phyloP scores from a whole-genome alignment of 2,329 filamentous ascomycete genomes.

The Pseudopithomyces chartarum region DNA sequence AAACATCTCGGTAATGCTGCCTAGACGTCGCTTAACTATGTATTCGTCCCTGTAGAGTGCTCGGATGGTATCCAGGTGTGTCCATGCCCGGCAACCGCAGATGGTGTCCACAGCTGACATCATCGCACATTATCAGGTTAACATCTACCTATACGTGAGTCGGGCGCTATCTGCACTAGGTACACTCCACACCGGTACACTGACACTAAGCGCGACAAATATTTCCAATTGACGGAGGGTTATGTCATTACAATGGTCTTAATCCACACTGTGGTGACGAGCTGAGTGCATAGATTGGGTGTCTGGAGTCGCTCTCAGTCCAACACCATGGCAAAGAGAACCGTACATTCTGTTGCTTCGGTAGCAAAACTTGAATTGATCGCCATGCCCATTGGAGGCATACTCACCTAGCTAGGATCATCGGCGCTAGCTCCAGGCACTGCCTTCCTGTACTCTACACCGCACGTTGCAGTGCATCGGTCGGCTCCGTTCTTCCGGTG shows the following conservation, averaged over 20 bases:
- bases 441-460: not conserved
- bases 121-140: slow-evolving; percentile 1
- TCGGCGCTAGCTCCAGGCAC: not conserved
- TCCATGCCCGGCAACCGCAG: not conserved
- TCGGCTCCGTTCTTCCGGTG: not conserved
- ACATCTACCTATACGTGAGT: not conserved
- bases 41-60: too few species aligned
- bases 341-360: too few species aligned
- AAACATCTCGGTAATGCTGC: not conserved
- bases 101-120: slow-evolving; percentile 5
- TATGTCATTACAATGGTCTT: too few species aligned
- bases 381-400: not conserved
- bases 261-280: too few species aligned
- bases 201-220: not conserved
- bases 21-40: not conserved
- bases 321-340: too few species aligned
- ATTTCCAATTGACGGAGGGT: too few species aligned
- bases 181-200: not conserved
- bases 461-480: not conserved
- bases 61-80: not conserved
- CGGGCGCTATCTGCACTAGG: not conserved
- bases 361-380: not conserved
- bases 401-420: not conserved
- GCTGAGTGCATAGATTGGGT: too few species aligned
- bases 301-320: too few species aligned